These are phyloP conservation scores for Acacia crassicarpa DNA, from an alignment of 306 rosid species.

Conservation along the genomic window DNA sequence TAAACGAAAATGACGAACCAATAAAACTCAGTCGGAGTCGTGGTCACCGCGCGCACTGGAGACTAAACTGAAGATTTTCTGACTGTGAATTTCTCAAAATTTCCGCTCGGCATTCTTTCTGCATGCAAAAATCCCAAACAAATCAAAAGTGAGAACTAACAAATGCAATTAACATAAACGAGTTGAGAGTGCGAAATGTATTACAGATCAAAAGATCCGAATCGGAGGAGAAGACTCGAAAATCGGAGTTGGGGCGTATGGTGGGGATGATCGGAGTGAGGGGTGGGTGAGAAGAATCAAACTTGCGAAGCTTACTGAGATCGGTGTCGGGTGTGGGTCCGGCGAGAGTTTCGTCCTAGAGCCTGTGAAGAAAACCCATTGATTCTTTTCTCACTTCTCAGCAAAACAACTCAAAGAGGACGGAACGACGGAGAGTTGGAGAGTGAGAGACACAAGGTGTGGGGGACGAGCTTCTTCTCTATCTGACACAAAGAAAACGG, in stretches of 20 bases:
- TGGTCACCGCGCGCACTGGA: conserved; percentile 33
- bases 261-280: not conserved
- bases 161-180: not conserved
- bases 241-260: not conserved
- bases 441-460: too few species aligned
- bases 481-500: too few species aligned
- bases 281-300: not conserved
- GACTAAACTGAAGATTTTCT: conserved; percentile 40
- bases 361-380: not conserved
- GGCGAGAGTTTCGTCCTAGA: not conserved
- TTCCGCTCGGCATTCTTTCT: conserved; percentile 57
- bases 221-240: not conserved
- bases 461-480: too few species aligned
- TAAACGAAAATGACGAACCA: conserved; percentile 45
- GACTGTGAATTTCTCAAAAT: conserved; percentile 53
- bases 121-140: conserved; percentile 5
- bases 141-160: not conserved
- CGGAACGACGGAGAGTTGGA: not conserved
- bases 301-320: not conserved
- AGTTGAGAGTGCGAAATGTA: not conserved
- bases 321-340: not conserved
- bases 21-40: conserved; percentile 53
- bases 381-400: not conserved
- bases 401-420: not conserved
- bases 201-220: conserved; percentile 61